phyloP scores from a whole-genome alignment of 148 eudicot species.

The Dysphania ambrosioides region DNA sequence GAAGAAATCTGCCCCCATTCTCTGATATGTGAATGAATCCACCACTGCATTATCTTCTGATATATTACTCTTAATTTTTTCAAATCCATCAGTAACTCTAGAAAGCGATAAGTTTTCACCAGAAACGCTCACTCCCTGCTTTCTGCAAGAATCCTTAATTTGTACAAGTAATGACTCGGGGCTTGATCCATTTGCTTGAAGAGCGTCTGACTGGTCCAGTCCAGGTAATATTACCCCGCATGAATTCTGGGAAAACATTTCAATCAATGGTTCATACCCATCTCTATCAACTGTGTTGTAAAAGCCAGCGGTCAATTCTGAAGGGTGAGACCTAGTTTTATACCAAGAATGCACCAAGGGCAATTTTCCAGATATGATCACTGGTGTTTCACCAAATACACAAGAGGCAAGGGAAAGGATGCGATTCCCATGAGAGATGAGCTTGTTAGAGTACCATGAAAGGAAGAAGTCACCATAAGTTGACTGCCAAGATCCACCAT shows the following conservation, averaged over 20 bases:
- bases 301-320: constrained; percentile 79
- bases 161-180: constrained; percentile 51
- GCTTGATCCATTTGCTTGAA: constrained; percentile 43
- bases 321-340: constrained; percentile 64
- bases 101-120: constrained; percentile 59
- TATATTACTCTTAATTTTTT: constrained; percentile 53
- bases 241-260: constrained; percentile 52
- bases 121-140: constrained; percentile 41
- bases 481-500: constrained; percentile 82
- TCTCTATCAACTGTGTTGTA: constrained; percentile 64
- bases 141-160: constrained; percentile 45
- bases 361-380: constrained; percentile 59
- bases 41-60: constrained; percentile 37
- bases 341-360: constrained; percentile 55
- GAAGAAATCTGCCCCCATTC: constrained; percentile 88
- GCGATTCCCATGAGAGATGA: constrained; percentile 61
- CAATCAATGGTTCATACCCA: constrained; percentile 58
- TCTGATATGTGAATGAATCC: constrained; percentile 68
- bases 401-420: constrained; percentile 56
- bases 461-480: constrained; percentile 81
- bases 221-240: constrained; percentile 63
- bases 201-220: constrained; percentile 58
- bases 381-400: constrained; percentile 37
- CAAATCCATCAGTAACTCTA: constrained; percentile 37
- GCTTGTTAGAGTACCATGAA: constrained; percentile 78